Percentiles rank a stretch among this genome's conserved stretches.
Evolutionary conservation across 2,329 filamentous ascomycete genomes (phyloP).

Genomic region (Colletotrichum caudatum): DNA sequence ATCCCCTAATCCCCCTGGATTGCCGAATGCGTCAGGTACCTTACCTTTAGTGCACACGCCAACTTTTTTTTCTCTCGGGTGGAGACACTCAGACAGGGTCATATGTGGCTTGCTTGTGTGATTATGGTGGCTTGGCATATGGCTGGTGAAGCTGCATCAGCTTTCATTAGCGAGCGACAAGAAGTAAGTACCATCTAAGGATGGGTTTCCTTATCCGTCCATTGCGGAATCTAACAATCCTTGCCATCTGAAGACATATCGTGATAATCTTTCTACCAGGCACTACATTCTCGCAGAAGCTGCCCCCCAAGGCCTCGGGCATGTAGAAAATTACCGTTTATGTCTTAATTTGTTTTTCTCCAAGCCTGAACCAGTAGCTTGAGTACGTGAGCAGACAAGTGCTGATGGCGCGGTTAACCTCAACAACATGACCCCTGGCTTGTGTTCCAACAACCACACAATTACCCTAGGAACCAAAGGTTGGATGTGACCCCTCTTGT

Average conservation of each 20-base stretch:
- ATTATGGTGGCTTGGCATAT: conserved; percentile 4
- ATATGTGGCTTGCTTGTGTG: conserved; percentile 10
- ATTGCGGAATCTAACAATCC: background rate
- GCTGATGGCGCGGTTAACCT: background rate
- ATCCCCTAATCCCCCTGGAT: conserved; percentile 13
- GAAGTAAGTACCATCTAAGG: too few species aligned
- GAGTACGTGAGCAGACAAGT: background rate
- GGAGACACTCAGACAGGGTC: conserved; percentile 12
- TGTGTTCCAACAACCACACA: background rate
- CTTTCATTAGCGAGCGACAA: too few species aligned
- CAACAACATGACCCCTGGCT: background rate
- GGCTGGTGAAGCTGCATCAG: background rate
- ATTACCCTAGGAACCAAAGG: conserved; percentile 11
- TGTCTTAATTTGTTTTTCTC: background rate
- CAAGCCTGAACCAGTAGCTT: background rate
- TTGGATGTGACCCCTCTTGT: conserved; percentile 3
- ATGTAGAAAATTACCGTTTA: background rate
- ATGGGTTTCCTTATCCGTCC: background rate
- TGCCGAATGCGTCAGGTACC: conserved; percentile 16
- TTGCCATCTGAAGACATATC: background rate
- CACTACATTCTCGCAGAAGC: background rate
- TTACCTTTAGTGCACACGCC: background rate
- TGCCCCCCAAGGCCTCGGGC: too few species aligned
- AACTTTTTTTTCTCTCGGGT: background rate
- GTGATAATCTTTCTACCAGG: background rate